These are phyloP conservation scores for Malassezia japonica DNA, from an alignment of 1,284 basidiomycete species.

Conservation along the genomic window DNA sequence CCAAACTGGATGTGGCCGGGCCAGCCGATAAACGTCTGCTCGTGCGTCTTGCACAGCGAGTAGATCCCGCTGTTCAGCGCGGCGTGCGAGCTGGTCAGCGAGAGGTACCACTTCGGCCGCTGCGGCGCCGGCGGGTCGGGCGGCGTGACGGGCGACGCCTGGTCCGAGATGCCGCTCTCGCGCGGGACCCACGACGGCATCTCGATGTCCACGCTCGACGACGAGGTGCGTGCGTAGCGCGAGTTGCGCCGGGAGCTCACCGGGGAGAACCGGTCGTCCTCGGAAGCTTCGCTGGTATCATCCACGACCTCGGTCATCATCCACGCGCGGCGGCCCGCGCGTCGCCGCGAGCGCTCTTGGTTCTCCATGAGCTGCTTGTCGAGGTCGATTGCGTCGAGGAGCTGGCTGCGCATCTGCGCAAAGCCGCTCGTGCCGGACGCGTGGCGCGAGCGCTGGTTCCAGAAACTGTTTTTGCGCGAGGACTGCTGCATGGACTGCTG, in stretches of 20 bases:
- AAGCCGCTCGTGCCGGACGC: conserved; percentile 21
- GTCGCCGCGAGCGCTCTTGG: conserved; percentile 32
- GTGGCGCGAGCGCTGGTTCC: conserved; percentile 21
- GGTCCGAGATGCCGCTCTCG: conserved; percentile 21
- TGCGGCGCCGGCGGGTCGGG: conserved; percentile 13
- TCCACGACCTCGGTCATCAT: conserved; percentile 41
- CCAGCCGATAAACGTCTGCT: conserved; percentile 87
- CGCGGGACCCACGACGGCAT: neutral
- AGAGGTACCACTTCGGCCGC: conserved; percentile 61
- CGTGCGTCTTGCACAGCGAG: conserved; percentile 68
- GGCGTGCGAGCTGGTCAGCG: conserved; percentile 75
- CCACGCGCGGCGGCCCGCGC: conserved; percentile 37
- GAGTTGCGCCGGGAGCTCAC: conserved; percentile 31
- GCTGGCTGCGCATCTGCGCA: conserved; percentile 23
- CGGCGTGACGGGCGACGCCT: neutral
- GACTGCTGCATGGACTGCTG: conserved; percentile 13
- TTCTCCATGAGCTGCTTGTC: conserved; percentile 38
- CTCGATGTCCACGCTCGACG: conserved; percentile 1
- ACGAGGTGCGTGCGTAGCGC: neutral
- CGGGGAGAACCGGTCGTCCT: conserved; percentile 41
- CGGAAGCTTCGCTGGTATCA: conserved; percentile 34
- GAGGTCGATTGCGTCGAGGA: conserved; percentile 29
- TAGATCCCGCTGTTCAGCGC: conserved; percentile 91
- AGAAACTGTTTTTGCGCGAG: conserved; percentile 29
- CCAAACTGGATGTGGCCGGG: conserved; percentile 66